phyloP scores from a whole-genome alignment of 2,329 filamentous ascomycete species.

The Talaromyces marneffei region DNA sequence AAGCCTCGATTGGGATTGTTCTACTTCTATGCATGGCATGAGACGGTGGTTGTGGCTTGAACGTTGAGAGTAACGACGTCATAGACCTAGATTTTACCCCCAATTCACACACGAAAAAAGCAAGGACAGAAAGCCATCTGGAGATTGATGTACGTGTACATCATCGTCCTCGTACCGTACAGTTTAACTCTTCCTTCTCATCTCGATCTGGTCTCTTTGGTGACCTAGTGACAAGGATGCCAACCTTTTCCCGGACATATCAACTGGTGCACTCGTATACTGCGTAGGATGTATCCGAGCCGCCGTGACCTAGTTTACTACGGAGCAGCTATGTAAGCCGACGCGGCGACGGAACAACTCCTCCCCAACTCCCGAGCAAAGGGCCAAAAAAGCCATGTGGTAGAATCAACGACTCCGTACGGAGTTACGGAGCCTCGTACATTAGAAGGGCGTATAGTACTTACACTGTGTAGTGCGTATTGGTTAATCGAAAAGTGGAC shows the following conservation, averaged over 20 bases:
- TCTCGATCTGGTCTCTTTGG: not conserved
- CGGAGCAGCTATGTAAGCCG: not conserved
- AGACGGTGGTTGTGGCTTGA: not conserved
- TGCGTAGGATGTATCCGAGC: not conserved
- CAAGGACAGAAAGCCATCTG: not conserved
- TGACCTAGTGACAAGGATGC: not conserved
- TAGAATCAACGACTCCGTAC: not conserved
- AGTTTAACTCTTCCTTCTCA: not conserved
- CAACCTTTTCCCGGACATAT: not conserved
- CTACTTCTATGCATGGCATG: not conserved
- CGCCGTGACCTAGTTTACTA: not conserved
- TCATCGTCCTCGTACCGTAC: not conserved
- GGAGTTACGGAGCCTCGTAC: not conserved
- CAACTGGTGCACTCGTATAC: no score
- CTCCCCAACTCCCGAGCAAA: not conserved
- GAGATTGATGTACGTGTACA: not conserved
- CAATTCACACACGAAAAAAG: not conserved
- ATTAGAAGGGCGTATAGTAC: not conserved
- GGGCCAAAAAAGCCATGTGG: not conserved
- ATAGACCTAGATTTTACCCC: not conserved
- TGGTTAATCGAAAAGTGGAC: no score
- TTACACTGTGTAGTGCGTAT: no score
- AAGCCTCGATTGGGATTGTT: not conserved
- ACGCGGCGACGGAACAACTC: not conserved
- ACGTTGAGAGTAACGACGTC: not conserved